Conservation (phyloP, 1,284 basidiomycete species). For the Omphalotus olearius region DNA sequence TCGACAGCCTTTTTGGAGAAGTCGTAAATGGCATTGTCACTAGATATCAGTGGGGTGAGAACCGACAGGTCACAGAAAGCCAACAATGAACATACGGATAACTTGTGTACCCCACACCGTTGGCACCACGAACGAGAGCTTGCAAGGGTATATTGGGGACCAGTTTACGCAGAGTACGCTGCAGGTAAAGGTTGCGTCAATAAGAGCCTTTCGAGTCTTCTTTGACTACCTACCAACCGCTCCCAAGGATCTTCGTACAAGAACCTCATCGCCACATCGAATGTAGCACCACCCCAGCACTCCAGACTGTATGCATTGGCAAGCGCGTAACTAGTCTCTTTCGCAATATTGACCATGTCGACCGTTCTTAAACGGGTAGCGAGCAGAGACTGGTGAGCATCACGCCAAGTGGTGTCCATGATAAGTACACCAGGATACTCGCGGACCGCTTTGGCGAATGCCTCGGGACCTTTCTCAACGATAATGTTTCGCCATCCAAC, state of each 20-base stretch:
- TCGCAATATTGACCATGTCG: slow-evolving; percentile 99
- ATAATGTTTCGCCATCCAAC: slow-evolving; percentile 99
- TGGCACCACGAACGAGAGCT: slow-evolving; percentile 97
- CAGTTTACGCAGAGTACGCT: slow-evolving; percentile 91
- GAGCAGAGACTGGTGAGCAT: slow-evolving; percentile 97
- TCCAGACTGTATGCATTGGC: slow-evolving; percentile 96
- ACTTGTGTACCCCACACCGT: slow-evolving; percentile 98
- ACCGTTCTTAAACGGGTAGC: slow-evolving; percentile 95
- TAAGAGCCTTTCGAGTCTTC: slow-evolving; percentile 10
- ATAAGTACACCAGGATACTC: slow-evolving; percentile 94
- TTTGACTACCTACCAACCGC: slow-evolving; percentile 62
- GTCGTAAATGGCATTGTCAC: slow-evolving; percentile 99
- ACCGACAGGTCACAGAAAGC: background rate
- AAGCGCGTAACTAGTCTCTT: slow-evolving; percentile 93
- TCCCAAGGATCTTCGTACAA: slow-evolving; percentile 99
- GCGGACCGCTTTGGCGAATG: slow-evolving; percentile 97
- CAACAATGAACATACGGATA: slow-evolving; percentile 71
- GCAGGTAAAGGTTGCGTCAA: slow-evolving; percentile 2
- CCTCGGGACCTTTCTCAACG: slow-evolving; percentile 95
- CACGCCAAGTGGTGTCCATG: slow-evolving; percentile 99
- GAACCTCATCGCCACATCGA: slow-evolving; percentile 99
- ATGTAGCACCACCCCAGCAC: slow-evolving; percentile 99
- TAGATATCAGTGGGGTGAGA: slow-evolving; percentile 25
- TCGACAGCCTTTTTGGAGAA: slow-evolving; percentile 98
- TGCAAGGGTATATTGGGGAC: slow-evolving; percentile 99